Percentiles rank a stretch among this genome's conserved stretches.
Conservation (phyloP, 345 rosid species). For the Theobroma cacao region DNA sequence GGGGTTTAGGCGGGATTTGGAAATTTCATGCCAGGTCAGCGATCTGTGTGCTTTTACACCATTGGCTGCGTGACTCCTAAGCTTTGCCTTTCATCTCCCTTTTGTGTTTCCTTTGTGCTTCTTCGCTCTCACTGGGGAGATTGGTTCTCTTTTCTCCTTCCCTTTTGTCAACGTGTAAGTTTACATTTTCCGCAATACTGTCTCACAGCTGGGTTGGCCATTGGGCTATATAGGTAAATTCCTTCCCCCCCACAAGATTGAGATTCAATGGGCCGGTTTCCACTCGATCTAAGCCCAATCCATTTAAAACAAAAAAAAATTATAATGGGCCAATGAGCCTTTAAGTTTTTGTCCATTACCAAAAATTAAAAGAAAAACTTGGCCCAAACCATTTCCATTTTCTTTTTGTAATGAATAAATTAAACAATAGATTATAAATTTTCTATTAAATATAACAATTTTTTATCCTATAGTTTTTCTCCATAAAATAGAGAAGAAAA, state of each 20-base stretch:
- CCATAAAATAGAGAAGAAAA: too few species aligned
- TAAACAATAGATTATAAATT: too few species aligned
- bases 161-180: background rate
- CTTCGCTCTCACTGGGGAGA: constrained; percentile 22
- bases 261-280: background rate
- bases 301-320: too few species aligned
- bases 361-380: too few species aligned
- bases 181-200: too few species aligned
- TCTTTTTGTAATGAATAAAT: too few species aligned
- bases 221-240: constrained; percentile 1
- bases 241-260: background rate
- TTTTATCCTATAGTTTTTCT: too few species aligned
- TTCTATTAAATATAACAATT: too few species aligned
- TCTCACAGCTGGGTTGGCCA: background rate
- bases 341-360: too few species aligned
- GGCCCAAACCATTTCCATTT: too few species aligned
- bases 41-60: constrained; percentile 34
- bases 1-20: constrained; percentile 89
- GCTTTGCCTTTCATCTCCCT: constrained; percentile 22
- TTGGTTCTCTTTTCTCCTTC: background rate
- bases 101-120: constrained; percentile 69
- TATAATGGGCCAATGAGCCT: too few species aligned
- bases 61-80: constrained; percentile 31
- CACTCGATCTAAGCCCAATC: background rate
- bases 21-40: constrained; percentile 60